A percentile compares a stretch with the other conserved stretches of the same genome.
phyloP scores from a whole-genome alignment of 1,139 yeast genomes.

The Arxiozyma bovina region DNA sequence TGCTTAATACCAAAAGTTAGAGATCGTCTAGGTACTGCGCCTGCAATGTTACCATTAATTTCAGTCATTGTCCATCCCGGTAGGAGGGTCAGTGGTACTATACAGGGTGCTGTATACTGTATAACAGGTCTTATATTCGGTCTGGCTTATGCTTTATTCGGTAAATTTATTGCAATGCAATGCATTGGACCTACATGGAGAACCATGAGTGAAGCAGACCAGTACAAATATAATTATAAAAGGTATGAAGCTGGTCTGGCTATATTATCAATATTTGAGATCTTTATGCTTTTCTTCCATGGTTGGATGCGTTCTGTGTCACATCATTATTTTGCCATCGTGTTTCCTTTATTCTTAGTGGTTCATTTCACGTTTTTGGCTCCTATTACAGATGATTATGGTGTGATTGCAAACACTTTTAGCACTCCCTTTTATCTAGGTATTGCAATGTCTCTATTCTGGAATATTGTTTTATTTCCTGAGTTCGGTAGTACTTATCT shows the following conservation, averaged over 20 bases:
- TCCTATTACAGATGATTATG: slow-evolving; percentile 28
- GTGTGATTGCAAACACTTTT: slow-evolving; percentile 31
- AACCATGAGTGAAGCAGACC: slow-evolving; percentile 24
- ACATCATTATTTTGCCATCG: slow-evolving; percentile 39
- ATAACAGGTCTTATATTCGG: slow-evolving; percentile 38
- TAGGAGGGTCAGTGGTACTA: slow-evolving; percentile 40
- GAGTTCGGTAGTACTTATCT: slow-evolving; percentile 44
- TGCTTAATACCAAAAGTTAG: slow-evolving; percentile 34
- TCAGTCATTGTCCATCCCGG: slow-evolving; percentile 44
- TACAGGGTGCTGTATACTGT: slow-evolving; percentile 37
- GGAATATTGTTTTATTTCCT: slow-evolving; percentile 39
- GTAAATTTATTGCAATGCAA: slow-evolving; percentile 35
- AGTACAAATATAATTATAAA: slow-evolving; percentile 23
- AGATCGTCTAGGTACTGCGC: slow-evolving; percentile 33
- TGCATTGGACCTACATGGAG: slow-evolving; percentile 30
- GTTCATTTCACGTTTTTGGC: slow-evolving; percentile 41
- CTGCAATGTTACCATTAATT: slow-evolving; percentile 38
- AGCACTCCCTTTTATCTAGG: slow-evolving; percentile 40
- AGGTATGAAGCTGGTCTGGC: slow-evolving; percentile 36
- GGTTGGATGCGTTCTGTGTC: slow-evolving; percentile 43
- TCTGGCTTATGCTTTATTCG: slow-evolving; percentile 36
- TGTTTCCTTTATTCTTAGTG: slow-evolving; percentile 39
- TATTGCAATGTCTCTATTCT: slow-evolving; percentile 36
- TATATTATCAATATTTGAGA: slow-evolving; percentile 37
- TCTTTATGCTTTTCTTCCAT: slow-evolving; percentile 38